Percentiles rank a stretch among this genome's conserved stretches.
These are phyloP conservation scores for Ogataea salicorniae DNA, from an alignment of 805 yeast species.

Conservation along the genomic window DNA sequence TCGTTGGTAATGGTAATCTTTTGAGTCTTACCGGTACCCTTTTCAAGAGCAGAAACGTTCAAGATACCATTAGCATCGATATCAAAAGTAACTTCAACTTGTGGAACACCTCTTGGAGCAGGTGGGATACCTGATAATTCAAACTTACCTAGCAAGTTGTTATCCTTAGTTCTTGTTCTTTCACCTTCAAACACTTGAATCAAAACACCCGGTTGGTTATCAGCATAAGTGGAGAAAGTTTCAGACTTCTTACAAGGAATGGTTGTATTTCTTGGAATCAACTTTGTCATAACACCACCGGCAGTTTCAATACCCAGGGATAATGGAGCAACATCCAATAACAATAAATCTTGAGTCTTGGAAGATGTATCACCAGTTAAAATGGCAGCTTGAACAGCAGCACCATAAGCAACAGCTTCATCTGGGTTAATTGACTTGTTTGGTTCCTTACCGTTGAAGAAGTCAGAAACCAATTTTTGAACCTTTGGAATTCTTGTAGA, in stretches of 20 bases:
- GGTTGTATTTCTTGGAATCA: constrained; percentile 72
- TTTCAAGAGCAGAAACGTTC: constrained; percentile 83
- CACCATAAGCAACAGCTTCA: constrained; percentile 99
- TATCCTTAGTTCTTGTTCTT: constrained; percentile 90
- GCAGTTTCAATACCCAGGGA: constrained; percentile 81
- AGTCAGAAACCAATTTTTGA: constrained; percentile 91
- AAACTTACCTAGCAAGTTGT: constrained; percentile 82
- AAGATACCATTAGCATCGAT: constrained; percentile 84
- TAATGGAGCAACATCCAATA: constrained; percentile 94
- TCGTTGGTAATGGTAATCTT: constrained; percentile 90
- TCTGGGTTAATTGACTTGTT: constrained; percentile 96
- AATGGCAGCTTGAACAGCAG: constrained; percentile 97
- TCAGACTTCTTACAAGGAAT: constrained; percentile 74
- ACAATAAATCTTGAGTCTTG: constrained; percentile 90
- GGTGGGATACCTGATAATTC: constrained; percentile 86
- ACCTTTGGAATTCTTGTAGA: constrained; percentile 98
- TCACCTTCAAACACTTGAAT: constrained; percentile 96
- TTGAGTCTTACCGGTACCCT: constrained; percentile 91
- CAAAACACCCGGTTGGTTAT: constrained; percentile 84
- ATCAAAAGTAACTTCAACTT: constrained; percentile 84
- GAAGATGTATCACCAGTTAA: constrained; percentile 94
- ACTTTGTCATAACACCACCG: constrained; percentile 77
- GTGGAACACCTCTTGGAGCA: constrained; percentile 90
- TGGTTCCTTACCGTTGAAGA: constrained; percentile 97
- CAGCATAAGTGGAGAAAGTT: constrained; percentile 75